Base-by-base conservation (phyloP, 2,329 filamentous ascomycete species). In the Aspergillus chevalieri region DNA sequence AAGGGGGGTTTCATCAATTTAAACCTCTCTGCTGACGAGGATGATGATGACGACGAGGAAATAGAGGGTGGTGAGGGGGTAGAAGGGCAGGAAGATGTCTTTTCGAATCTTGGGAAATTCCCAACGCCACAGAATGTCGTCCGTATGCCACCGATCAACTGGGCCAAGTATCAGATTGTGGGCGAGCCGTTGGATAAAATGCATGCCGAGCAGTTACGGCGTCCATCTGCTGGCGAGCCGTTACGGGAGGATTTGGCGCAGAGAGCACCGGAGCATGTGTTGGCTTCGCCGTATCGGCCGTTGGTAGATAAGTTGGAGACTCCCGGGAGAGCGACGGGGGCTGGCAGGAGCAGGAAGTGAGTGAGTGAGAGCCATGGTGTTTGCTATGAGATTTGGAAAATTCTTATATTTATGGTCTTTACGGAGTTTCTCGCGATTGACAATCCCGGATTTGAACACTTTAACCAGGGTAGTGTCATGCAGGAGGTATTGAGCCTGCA, bases 161-260 rank as follows among this genome's bases (percentile, higher is more conserved):
- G 92, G 92, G 82, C 84, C 10, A 91, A 95, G 65, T 97, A 97
- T 68, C 88, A 89, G 59, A 78, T 96, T n/a, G 83, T 93, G 3
- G 91, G 89, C 44, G 85, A 88, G 52, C 82, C 88, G 1, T 76
- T 96, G 33, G 89, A 96, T 68, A 87, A 84, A 65, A 75, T 96
- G 55, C 91, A 96, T 66, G 80, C 83, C 46, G 87, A 95, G 63
- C 90, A 96, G 70, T 72, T 84, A 47, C 71, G 74, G 44, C 79
- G 81, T 47, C 90, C 89, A 1, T 65, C 63, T 14, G 51, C 69
- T 6, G 68, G 71, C 8, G 74, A 72, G 61, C 57, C 73, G 58
- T 48, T 66, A 55, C 65, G 63, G 19, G 65, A 71, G 48, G 64
- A 66, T 8, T 51, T 57, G 21, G 46, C 48, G 3, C 60, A 60